Percentiles rank a stretch among this genome's conserved stretches.
Evolutionary conservation across 371 early-diverging fungal species (phyloP).

Genomic region (Ordospora pajunii): DNA sequence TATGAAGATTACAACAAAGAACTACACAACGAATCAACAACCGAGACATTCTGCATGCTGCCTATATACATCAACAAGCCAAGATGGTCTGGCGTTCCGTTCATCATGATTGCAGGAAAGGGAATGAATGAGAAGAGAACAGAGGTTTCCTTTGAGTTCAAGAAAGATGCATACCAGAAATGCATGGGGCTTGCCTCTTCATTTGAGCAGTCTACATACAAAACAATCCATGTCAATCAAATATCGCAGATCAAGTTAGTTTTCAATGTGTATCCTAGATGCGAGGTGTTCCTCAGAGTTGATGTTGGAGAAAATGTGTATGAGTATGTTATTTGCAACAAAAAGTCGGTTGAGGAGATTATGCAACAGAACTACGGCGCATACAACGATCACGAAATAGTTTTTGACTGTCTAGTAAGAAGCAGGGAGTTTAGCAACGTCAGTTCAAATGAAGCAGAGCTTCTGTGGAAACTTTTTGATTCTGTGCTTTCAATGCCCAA

Average conservation of each 20-base stretch:
- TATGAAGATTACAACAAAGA: slow-evolving; percentile 49
- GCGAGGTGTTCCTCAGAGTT: slow-evolving; percentile 29
- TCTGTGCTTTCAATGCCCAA: not conserved
- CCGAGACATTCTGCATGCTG: slow-evolving; percentile 52
- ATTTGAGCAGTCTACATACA: not conserved
- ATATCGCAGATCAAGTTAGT: slow-evolving; percentile 1
- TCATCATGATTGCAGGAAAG: slow-evolving; percentile 53
- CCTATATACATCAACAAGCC: not conserved
- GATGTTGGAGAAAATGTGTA: not conserved
- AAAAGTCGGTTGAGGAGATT: not conserved
- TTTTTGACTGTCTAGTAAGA: slow-evolving; percentile 45
- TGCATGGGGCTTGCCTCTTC: not conserved
- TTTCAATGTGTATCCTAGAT: slow-evolving; percentile 30
- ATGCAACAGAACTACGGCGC: slow-evolving; percentile 20
- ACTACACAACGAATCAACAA: slow-evolving; percentile 27
- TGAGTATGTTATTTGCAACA: not conserved
- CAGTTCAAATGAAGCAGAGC: slow-evolving; percentile 27
- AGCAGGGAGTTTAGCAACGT: slow-evolving; percentile 14
- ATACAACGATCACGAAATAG: slow-evolving; percentile 37
- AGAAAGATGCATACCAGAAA: not conserved
- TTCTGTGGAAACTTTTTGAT: slow-evolving; percentile 49
- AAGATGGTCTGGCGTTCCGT: slow-evolving; percentile 46
- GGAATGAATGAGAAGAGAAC: slow-evolving; percentile 53
- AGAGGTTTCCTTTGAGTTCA: slow-evolving; percentile 35
- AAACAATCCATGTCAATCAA: not conserved